Base-by-base conservation (phyloP, 805 yeast species). In the Phaffomyces thermotolerans region DNA sequence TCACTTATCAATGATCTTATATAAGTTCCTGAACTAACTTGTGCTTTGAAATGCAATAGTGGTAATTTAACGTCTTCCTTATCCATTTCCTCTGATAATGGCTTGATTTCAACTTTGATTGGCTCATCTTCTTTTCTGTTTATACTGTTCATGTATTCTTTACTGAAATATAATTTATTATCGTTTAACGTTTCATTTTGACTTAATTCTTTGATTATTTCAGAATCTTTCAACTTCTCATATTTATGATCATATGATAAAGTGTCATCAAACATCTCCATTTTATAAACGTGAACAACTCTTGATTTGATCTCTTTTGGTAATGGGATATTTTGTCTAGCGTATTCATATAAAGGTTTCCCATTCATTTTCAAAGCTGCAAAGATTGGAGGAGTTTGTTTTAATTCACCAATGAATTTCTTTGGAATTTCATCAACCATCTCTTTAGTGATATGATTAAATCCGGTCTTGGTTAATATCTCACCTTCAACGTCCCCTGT, bases 291-390 rank as follows among this genome's bases (percentile, higher is more conserved):
- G 27, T 68, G 71, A 13, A 88, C 88, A 25, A 78, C 76, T 52
- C 99, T 73, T 2, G 85, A 75, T 54, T 84, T 79, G 41, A 95
- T 87, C n/a, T 82, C 75, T 40, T 77, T 73, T 0, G 99, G 99
- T 18, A 93, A 70, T 0, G 96, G 91, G 23, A 75, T 67, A 0
- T 95, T 95, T 49, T 84, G 77, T 50, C 99, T 73, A 2, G 99
- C 99, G 60, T 93, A 93, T 55, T 91, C 96, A 59, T 95, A 89
- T 39, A 95, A 67, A 4, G 95, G 95, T 64, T 81, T 88, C 15
- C 99, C 99, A 58, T 88, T 81, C 80, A 95, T 84, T 59, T 91
- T 91, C 46, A 95, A 68, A 0, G 99, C 99, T 15, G 96, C 86
- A 62, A 78, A 93, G 13, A 93, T 82, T 0, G 99, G 99, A 12